Conservation (phyloP, 768 basidiomycete genomes). For the Tremella mesenterica region DNA sequence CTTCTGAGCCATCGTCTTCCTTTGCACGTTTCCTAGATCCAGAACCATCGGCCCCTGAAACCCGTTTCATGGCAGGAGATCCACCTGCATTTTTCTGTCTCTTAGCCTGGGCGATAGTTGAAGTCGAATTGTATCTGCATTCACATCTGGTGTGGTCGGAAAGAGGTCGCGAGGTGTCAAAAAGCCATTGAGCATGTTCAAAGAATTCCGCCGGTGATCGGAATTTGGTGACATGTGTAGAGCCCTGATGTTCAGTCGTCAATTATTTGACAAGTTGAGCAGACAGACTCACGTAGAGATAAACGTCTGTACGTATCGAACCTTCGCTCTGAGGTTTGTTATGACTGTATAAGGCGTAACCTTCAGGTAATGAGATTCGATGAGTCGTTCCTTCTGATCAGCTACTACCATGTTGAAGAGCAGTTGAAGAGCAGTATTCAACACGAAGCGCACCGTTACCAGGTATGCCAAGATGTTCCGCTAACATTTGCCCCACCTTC, state of each 20-base stretch:
- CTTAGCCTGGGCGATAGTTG: conserved; percentile 3
- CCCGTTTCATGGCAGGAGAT: conserved; percentile 3
- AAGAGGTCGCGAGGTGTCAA: conserved; percentile 17
- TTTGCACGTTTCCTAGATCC: conserved; percentile 17
- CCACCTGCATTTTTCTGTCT: neutral
- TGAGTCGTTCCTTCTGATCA: conserved; percentile 4
- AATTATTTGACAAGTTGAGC: neutral
- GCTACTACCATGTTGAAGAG: neutral
- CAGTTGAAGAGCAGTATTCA: neutral
- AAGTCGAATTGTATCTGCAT: conserved; percentile 19
- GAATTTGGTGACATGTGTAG: conserved; percentile 17
- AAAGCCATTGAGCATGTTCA: conserved; percentile 32
- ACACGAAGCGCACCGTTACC: neutral
- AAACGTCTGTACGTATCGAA: conserved; percentile 16
- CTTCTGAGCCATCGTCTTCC: conserved; percentile 4
- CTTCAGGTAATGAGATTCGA: conserved; percentile 21
- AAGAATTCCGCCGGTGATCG: conserved; percentile 33
- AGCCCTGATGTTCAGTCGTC: conserved; percentile 18
- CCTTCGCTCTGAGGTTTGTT: conserved; percentile 18
- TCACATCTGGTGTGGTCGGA: conserved; percentile 22
- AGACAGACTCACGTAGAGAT: conserved; percentile 25
- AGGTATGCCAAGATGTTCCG: conserved; percentile 7
- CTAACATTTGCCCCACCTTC: conserved; percentile 25
- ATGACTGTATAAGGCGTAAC: conserved; percentile 32
- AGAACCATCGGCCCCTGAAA: conserved; percentile 1